These are phyloP conservation scores for Aspergillus caelatus DNA, from an alignment of 2,329 filamentous ascomycete species.

Conservation along the genomic window DNA sequence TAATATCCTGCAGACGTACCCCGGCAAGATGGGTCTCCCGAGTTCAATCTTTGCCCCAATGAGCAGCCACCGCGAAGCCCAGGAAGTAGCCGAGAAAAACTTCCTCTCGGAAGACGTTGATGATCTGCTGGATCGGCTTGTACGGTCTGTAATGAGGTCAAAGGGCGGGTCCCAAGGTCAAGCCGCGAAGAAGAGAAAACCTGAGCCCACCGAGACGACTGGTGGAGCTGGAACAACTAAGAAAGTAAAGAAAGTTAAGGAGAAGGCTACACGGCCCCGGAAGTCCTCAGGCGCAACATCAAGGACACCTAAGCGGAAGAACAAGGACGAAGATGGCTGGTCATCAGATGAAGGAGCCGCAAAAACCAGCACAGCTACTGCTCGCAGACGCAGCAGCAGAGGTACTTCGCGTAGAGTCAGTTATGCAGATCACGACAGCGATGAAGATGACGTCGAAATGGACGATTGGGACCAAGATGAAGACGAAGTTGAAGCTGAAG, in stretches of 20 bases:
- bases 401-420: conserved; percentile 40
- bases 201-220: conserved; percentile 34
- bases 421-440: conserved; percentile 49
- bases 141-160: conserved; percentile 69
- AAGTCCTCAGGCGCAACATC: conserved; percentile 36
- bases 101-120: conserved; percentile 78
- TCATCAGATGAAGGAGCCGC: conserved; percentile 46
- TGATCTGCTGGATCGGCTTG: conserved; percentile 74
- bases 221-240: conserved; percentile 28
- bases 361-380: conserved; percentile 32
- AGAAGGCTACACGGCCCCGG: conserved; percentile 34
- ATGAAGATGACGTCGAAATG: conserved; percentile 49
- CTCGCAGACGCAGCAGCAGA: conserved; percentile 45
- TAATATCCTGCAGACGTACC: conserved; percentile 74
- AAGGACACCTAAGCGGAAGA: conserved; percentile 42
- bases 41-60: conserved; percentile 76
- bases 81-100: conserved; percentile 82
- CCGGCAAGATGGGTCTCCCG: conserved; percentile 79
- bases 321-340: conserved; percentile 44
- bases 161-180: conserved; percentile 44
- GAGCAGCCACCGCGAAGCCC: conserved; percentile 74
- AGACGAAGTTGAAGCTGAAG: conserved; percentile 30
- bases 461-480: conserved; percentile 38
- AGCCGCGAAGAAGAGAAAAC: conserved; percentile 46
- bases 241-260: conserved; percentile 32